Conservation (phyloP, 169 alveolate species). For the Eimeria sp. region DNA sequence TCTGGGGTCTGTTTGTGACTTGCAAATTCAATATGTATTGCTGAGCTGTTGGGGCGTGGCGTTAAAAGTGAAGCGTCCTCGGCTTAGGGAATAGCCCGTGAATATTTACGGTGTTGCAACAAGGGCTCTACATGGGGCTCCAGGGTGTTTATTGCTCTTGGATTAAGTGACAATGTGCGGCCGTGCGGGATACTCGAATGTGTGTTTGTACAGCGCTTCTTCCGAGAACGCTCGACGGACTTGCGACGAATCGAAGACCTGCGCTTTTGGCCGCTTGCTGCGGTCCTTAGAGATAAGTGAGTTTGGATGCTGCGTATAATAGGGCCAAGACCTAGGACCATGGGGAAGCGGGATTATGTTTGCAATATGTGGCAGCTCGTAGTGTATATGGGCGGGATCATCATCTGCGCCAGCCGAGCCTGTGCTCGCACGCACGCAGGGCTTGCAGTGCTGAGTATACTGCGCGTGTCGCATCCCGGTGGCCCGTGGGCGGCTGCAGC, state of each 20-base stretch:
- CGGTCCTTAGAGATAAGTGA: constrained; percentile 78
- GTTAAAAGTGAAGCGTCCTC: background rate
- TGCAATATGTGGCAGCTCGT: background rate
- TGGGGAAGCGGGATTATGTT: too few species aligned
- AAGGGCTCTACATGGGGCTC: background rate
- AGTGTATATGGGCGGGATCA: background rate
- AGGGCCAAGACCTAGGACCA: background rate
- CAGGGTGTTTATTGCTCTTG: background rate
- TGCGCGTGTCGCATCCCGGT: background rate
- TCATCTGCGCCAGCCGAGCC: background rate
- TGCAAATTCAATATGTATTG: background rate
- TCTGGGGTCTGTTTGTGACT: background rate
- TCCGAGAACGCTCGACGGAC: constrained; percentile 65
- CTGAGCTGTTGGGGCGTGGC: background rate
- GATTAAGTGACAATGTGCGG: background rate
- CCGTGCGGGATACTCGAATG: background rate
- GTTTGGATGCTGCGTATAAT: background rate
- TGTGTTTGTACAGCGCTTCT: constrained; percentile 59
- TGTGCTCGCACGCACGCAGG: background rate
- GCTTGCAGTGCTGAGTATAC: background rate
- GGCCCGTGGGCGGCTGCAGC: background rate
- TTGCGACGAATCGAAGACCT: constrained; percentile 71
- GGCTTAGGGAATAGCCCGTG: background rate
- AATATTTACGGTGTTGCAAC: background rate
- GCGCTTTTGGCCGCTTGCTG: constrained; percentile 78